Evolutionary conservation across 805 yeast genomes (phyloP), one percentile per base, ranked within the genome.

Genomic region (Ogataea philodendri): DNA sequence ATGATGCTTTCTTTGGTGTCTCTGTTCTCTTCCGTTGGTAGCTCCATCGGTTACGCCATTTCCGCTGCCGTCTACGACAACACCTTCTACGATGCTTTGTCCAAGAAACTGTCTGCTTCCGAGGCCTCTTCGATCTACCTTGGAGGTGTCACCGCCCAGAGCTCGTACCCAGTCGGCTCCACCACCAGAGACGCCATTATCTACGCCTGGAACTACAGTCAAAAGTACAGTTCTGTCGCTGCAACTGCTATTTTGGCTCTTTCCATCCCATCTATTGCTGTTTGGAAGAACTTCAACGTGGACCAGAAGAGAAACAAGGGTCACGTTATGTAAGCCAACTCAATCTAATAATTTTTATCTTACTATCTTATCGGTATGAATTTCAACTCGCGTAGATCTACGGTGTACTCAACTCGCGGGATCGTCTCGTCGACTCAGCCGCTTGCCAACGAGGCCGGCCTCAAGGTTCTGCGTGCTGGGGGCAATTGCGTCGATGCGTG

Each of bases 351-450:
- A 28, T 18, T 14, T 28, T 7, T 13, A 18, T 22, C 25, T 32
- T 22, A 20, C 13, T 14, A 26, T 21, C 22, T 32, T 25, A 26
- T 22, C 31, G n/a, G n/a, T n/a, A 35, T 31, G 27, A 24, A 32
- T 4, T 39, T 35, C 58, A 47, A 58, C 10, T 81, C 87, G 2
- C 65, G 90, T 49, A 66, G 94, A 35, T 82, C 90, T 1, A 80
- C 79, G 0, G 90, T 83, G 5, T 80, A 81, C 55, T 81, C 89
- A 3, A 63, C 78, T 13, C 74, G 73, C 51, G 93, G 89, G 2
- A 76, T 84, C 31, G 87, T 82, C 2, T 72, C 85, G 1, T 78
- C 88, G 2, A 67, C 89, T 0, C 93, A 85, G 59, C 85, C 90
- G 3, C 59, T 81, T 32, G 94, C 93, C 21, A 76, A 77, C 34